Evolutionary conservation across 768 basidiomycete species (phyloP).

Genomic region (Myochromella boudieri): DNA sequence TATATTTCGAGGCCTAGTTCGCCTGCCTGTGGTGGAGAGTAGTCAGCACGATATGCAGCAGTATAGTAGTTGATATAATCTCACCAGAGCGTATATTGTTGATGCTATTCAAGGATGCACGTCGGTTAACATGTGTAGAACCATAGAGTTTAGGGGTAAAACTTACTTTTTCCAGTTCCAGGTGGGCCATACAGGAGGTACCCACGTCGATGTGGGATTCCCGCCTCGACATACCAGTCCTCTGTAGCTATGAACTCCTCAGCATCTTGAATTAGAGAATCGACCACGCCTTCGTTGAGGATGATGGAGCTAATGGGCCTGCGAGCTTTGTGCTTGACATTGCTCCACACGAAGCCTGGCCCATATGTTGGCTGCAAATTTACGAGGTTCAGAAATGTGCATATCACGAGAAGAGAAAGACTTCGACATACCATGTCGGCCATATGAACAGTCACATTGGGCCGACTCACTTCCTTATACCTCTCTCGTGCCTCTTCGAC

Average conservation of each 20-base stretch:
- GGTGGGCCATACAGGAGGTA: conserved; percentile 59
- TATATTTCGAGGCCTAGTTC: conserved; percentile 88
- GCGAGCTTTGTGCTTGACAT: conserved; percentile 47
- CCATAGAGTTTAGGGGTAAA: conserved; percentile 1
- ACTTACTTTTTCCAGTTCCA: conserved; percentile 61
- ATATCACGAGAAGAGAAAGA: neutral
- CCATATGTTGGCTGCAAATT: conserved; percentile 36
- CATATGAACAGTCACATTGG: conserved; percentile 35
- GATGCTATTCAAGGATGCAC: conserved; percentile 33
- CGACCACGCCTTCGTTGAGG: conserved; percentile 44
- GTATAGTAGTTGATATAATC: neutral
- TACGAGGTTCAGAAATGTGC: too few species aligned
- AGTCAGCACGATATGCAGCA: neutral
- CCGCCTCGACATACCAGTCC: conserved; percentile 57
- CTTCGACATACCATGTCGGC: conserved; percentile 26
- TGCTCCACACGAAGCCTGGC: conserved; percentile 39
- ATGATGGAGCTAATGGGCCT: conserved; percentile 54
- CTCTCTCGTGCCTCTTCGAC: conserved; percentile 34
- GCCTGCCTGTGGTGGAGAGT: conserved; percentile 33
- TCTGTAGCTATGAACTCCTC: conserved; percentile 52
- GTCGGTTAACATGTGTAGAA: conserved; percentile 31
- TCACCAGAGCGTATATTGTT: conserved; percentile 53
- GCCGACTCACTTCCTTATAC: conserved; percentile 33
- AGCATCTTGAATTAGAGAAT: conserved; percentile 48
- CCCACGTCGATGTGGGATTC: conserved; percentile 58